Base-by-base conservation (phyloP, 2,329 filamentous ascomycete species). In the Scytalidium lignicola region DNA sequence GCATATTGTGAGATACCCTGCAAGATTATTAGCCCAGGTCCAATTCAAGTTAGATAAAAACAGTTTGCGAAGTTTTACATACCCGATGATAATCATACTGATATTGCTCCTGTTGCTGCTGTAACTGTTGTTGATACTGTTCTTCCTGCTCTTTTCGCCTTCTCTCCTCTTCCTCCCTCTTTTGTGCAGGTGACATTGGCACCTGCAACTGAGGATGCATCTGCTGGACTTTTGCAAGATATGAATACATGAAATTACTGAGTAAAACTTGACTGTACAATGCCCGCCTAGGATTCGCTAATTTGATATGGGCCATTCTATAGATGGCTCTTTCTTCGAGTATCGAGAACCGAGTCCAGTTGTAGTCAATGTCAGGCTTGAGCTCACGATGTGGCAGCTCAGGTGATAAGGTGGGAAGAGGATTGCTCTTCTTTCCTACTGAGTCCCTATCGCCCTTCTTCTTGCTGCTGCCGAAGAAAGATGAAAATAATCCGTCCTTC, bases 161-260 rank as follows among this genome's bases (percentile, higher is more conserved):
- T 56, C 79, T 77, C 48, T 82, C 77, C 52, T 83, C 78, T 46
- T 80, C 67, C 46, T 75, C 74, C 62, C 80, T 81, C 64, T 86
- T 84, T 60, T 90, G 90, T 29, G 87, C 83, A 15, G 76, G 73
- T 46, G 87, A 91, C 29, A 87, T 80, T n/a, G 89, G 89, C 41
- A 95, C 85, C 61, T 95, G 88, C 70, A 96, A 88, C 63, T 95
- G 89, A 41, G 93, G 93, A 67, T 99, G 93, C 89, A 96, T 96
- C 62, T 95, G 90, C 70, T 99, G 93, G 42, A 99, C 93, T 68
- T 97, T 99, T 54, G 93, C 93, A 56, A 99, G 79, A 67, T 99
- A 99, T 50, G 90, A 93, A 72, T 99, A 99, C 93, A 99, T 99
- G 70, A 99, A 99, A 67, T 99, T 99, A 70, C 91, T 96, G 58